Base-by-base conservation (phyloP, 1,284 basidiomycete species). In the Cutaneotrichosporon curvatum region DNA sequence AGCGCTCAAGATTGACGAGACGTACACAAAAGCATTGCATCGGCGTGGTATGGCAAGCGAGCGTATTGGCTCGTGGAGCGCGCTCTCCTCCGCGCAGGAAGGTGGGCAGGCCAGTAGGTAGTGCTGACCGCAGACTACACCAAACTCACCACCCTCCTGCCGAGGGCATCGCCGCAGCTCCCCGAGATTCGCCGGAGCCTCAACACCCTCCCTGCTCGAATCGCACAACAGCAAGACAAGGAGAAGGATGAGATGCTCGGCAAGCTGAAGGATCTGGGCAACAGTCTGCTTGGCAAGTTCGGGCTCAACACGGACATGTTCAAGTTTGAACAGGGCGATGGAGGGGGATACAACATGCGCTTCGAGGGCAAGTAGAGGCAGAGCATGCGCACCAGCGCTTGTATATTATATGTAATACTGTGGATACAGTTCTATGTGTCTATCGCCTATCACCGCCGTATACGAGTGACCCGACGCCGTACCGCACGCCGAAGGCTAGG, bases 331-430 rank as follows among this genome's bases (percentile, higher is more conserved):
- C 86, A 86, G 19, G 90, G 90, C 55, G 85, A 85, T 16, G 83
- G 91, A 57, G 94, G 94, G 22, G 89, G 92, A 0, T 97, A 96
- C 73, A 87, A 84, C 2, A 81, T 97, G 78, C 86, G 89, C 59
- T 96, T 97, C 60, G 74, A 76, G 50, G 60, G 61, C 40, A 30
- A 28, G 25, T 28, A 28, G 25, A 28, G 12, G 35, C 31, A 43
- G 16, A n/a, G n/a, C n/a, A n/a, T n/a, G n/a, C n/a, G n/a, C n/a
- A 21, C 10, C 18, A 34, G 37, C 30, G 20, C 30, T 30, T 23
- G 15, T 22, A 34, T 20, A 39, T 22, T 43, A 18, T 45, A 40
- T 45, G 25, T 33, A 22, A n/a, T 39, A 43, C 33, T 11, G 25
- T 34, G 37, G 12, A 38, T 20, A 33, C 19, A 20, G 15, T 31